Evolutionary conservation across 164 flowering plant species (phyloP).

Genomic region (Umbilicus rupestris): DNA sequence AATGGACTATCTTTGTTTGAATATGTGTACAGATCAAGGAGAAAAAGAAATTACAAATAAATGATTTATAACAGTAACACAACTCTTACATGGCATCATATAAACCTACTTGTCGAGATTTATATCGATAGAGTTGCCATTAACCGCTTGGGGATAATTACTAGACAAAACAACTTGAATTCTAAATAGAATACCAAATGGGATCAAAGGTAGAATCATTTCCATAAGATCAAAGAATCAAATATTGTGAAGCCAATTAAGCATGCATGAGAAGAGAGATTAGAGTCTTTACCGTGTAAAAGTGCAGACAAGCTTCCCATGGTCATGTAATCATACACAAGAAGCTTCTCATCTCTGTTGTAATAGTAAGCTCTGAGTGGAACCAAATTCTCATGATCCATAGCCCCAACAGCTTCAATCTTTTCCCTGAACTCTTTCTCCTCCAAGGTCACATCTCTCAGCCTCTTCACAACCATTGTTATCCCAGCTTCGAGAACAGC

Average conservation of each 20-base stretch:
- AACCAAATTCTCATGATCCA: slow-evolving; percentile 11
- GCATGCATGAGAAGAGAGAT: not conserved
- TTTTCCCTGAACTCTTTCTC: slow-evolving; percentile 12
- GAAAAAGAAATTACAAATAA: too few species aligned
- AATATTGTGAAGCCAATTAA: not conserved
- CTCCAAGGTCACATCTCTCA: slow-evolving; percentile 32
- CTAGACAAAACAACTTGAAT: too few species aligned
- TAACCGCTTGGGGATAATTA: too few species aligned
- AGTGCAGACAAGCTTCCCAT: slow-evolving; percentile 10
- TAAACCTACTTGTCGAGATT: too few species aligned
- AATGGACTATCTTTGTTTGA: not conserved
- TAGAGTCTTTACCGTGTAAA: not conserved
- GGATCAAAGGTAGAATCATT: not conserved
- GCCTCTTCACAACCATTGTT: slow-evolving; percentile 44
- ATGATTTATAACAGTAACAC: too few species aligned
- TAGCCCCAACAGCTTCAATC: slow-evolving; percentile 5
- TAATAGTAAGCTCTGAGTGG: slow-evolving; percentile 7
- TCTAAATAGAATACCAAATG: not conserved
- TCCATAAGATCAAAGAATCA: not conserved
- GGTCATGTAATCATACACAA: slow-evolving; percentile 6
- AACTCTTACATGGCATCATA: too few species aligned
- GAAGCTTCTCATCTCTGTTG: slow-evolving; percentile 9
- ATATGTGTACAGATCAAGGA: too few species aligned
- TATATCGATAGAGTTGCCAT: too few species aligned
- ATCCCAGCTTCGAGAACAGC: slow-evolving; percentile 45